phyloP scores from a whole-genome alignment of 495 filamentous ascomycete species.

The Trichoderma asperelloides region DNA sequence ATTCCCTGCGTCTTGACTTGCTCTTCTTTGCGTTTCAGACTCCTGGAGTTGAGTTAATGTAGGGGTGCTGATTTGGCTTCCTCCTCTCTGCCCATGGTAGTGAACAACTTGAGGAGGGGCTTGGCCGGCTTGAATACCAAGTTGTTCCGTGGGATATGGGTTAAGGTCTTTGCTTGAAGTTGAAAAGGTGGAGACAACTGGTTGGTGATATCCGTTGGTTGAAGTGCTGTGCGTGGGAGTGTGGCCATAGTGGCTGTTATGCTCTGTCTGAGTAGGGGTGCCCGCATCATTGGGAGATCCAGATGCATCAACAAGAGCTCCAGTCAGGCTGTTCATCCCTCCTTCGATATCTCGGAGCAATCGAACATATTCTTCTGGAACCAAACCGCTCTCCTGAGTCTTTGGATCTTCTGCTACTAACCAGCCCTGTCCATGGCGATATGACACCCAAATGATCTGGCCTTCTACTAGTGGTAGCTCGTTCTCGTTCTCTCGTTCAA shows the following conservation, averaged over 20 bases:
- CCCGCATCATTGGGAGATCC: conserved; percentile 41
- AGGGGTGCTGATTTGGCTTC: conserved; percentile 53
- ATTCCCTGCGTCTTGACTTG: conserved; percentile 30
- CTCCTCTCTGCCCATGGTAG: conserved; percentile 49
- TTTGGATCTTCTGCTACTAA: conserved; percentile 94
- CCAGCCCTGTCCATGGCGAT: conserved; percentile 94
- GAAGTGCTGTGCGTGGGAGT: conserved; percentile 32
- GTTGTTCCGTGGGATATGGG: conserved; percentile 57
- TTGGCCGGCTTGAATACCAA: conserved; percentile 49
- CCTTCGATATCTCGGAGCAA: conserved; percentile 85
- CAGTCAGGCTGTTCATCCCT: conserved; percentile 44
- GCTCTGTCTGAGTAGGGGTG: conserved; percentile 49
- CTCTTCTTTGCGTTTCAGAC: conserved; percentile 24
- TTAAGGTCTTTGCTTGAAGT: conserved; percentile 67
- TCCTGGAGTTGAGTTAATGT: conserved; percentile 37
- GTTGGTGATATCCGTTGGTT: conserved; percentile 51
- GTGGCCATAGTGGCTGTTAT: conserved; percentile 30
- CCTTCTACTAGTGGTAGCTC: conserved; percentile 89
- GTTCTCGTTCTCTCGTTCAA: conserved; percentile 90
- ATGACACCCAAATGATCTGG: conserved; percentile 93
- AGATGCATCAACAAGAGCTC: conserved; percentile 29
- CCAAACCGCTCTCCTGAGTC: conserved; percentile 73
- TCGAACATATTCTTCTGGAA: conserved; percentile 94
- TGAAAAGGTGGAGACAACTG: conserved; percentile 63
- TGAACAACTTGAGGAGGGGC: conserved; percentile 53